These are phyloP conservation scores for Fusarium sp. DNA, from an alignment of 2,329 filamentous ascomycete genomes.

Conservation along the genomic window DNA sequence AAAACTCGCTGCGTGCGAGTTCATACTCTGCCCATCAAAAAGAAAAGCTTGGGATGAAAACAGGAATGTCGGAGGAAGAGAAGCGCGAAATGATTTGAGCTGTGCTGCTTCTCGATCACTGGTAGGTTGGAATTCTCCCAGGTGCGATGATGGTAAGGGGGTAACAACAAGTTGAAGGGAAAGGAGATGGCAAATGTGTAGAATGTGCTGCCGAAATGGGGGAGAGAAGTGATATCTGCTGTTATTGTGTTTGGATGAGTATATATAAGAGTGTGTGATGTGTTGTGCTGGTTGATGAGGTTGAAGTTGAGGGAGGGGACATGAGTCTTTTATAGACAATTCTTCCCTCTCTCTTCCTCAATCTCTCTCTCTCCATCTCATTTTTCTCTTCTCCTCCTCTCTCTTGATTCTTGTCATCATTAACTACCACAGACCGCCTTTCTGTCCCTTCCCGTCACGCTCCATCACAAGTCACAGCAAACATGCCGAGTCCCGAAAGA, in stretches of 20 bases:
- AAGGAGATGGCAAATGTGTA: not conserved
- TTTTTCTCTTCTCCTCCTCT: not conserved
- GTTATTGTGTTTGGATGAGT: not conserved
- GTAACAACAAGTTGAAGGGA: not conserved
- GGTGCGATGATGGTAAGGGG: not conserved
- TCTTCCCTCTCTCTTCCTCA: not conserved
- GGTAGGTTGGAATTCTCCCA: too few relatives aligned
- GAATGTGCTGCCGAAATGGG: too few relatives aligned
- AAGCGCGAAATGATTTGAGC: too few relatives aligned
- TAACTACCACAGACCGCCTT: not conserved
- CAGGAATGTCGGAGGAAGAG: too few relatives aligned
- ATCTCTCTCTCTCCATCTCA: not conserved
- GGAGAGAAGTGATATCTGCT: not conserved
- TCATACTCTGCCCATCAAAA: too few relatives aligned
- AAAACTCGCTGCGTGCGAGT: too few relatives aligned
- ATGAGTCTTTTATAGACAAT: not conserved
- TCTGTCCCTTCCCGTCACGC: not conserved
- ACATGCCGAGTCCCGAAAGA: not conserved
- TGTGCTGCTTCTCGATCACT: too few relatives aligned
- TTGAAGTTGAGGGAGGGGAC: not conserved
- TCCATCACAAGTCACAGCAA: not conserved
- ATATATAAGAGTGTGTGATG: conserved; percentile 1
- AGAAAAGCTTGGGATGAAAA: too few relatives aligned
- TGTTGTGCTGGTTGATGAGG: not conserved
- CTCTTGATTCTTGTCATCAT: not conserved